Percentiles rank a stretch among this genome's conserved stretches.
Evolutionary conservation across 768 basidiomycete species (phyloP).

Genomic region (Pleurotus giganteus): DNA sequence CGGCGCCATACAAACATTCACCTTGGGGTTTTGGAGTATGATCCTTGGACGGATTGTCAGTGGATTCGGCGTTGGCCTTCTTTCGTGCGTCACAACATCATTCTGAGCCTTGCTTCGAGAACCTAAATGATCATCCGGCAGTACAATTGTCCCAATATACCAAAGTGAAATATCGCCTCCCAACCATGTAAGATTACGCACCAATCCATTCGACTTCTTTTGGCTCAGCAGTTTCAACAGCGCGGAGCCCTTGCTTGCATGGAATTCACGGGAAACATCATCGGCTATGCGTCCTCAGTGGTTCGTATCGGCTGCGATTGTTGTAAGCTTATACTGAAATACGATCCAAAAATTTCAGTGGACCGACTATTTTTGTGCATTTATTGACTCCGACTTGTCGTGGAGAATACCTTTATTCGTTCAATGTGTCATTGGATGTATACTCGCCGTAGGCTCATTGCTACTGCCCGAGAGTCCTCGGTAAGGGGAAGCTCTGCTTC

Average conservation of each 20-base stretch:
- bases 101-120: neutral
- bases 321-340: neutral
- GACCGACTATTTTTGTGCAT: slow-evolving; percentile 94
- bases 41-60: slow-evolving; percentile 78
- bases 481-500: slow-evolving; percentile 31
- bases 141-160: slow-evolving; percentile 93
- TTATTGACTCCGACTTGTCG: slow-evolving; percentile 78
- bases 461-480: slow-evolving; percentile 90
- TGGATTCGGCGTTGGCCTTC: slow-evolving; percentile 87
- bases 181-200: slow-evolving; percentile 58
- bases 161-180: slow-evolving; percentile 96
- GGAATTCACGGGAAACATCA: slow-evolving; percentile 92
- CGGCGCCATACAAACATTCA: slow-evolving; percentile 83
- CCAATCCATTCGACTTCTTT: neutral
- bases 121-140: slow-evolving; percentile 24
- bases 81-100: slow-evolving; percentile 51
- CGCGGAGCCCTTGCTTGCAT: slow-evolving; percentile 91
- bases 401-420: slow-evolving; percentile 90
- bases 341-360: slow-evolving; percentile 63
- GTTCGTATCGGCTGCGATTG: slow-evolving; percentile 32
- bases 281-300: slow-evolving; percentile 88
- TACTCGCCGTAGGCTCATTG: slow-evolving; percentile 78
- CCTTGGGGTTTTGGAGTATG: slow-evolving; percentile 78
- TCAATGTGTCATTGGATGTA: slow-evolving; percentile 82
- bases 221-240: slow-evolving; percentile 31